A percentile compares a stretch with the other conserved stretches of the same genome.
Conservation (phyloP, 2,329 filamentous ascomycete genomes). For the Pyrenophora seminiperda region DNA sequence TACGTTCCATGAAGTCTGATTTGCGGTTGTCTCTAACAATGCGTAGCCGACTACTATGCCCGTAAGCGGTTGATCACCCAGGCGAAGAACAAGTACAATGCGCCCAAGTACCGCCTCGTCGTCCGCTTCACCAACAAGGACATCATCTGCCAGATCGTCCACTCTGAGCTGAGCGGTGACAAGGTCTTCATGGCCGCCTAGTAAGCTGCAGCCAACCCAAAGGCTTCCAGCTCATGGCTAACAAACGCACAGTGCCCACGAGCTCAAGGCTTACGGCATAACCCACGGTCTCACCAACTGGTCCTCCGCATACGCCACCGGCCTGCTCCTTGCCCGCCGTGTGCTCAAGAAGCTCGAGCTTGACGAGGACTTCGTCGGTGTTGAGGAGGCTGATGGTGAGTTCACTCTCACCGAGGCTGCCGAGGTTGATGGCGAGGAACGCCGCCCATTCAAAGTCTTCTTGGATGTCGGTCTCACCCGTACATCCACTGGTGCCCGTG, state of each 20-base stretch:
- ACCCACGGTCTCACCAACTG: constrained; percentile 99
- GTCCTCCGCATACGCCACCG: constrained; percentile 95
- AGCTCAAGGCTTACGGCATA: constrained; percentile 97
- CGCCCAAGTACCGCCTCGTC: constrained; percentile 99
- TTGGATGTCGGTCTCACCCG: constrained; percentile 97
- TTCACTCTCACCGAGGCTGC: constrained; percentile 93
- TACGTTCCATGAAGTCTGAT: constrained; percentile 61
- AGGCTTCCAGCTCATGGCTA: constrained; percentile 1
- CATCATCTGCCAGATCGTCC: constrained; percentile 97
- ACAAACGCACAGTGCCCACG: constrained; percentile 67
- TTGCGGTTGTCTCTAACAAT: constrained; percentile 60
- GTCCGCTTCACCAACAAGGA: constrained; percentile 99
- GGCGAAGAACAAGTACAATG: constrained; percentile 99
- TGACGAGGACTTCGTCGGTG: constrained; percentile 89
- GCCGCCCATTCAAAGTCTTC: constrained; percentile 99
- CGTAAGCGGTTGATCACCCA: constrained; percentile 99
- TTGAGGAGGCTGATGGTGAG: constrained; percentile 97
- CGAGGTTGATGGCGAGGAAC: constrained; percentile 85
- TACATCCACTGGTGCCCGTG: constrained; percentile 96
- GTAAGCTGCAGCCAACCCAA: constrained; percentile 16
- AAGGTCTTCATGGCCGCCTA: constrained; percentile 74
- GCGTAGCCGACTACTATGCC: constrained; percentile 93
- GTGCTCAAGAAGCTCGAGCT: constrained; percentile 96
- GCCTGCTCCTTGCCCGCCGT: constrained; percentile 95
- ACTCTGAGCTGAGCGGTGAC: constrained; percentile 94